phyloP scores from a whole-genome alignment of 352 stramenopile genomes.

The Globisporangium rhizosaccharum region DNA sequence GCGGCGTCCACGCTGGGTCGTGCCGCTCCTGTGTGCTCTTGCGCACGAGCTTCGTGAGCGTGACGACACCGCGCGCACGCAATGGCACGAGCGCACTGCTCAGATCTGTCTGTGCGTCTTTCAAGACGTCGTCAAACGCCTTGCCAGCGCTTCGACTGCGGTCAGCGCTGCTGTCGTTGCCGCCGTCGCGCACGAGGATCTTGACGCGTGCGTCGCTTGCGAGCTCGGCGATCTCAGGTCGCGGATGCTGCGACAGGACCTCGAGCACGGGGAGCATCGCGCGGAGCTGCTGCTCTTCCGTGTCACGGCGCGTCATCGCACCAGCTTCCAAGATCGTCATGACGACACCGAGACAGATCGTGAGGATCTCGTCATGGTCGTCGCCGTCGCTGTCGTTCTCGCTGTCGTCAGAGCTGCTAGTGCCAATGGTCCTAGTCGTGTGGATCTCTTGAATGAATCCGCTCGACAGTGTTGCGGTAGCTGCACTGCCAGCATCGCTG shows the following conservation, averaged over 20 bases:
- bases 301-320: conserved; percentile 28
- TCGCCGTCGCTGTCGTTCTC: conserved; percentile 32
- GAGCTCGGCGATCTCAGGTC: conserved; percentile 66
- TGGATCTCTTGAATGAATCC: conserved; percentile 9
- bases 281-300: conserved; percentile 53
- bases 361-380: conserved; percentile 64
- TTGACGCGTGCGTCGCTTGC: conserved; percentile 53
- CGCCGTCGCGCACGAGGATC: conserved; percentile 48
- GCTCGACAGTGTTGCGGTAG: neutral
- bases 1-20: conserved; percentile 39
- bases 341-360: conserved; percentile 69
- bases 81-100: conserved; percentile 60
- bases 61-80: conserved; percentile 66
- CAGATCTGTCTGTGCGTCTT: conserved; percentile 50
- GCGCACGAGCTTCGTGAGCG: conserved; percentile 72
- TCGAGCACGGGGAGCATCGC: conserved; percentile 64
- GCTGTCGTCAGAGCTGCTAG: neutral
- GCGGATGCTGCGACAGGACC: conserved; percentile 39
- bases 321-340: conserved; percentile 79
- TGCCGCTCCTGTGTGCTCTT: conserved; percentile 35
- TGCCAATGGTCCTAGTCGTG: neutral
- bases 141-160: conserved; percentile 2
- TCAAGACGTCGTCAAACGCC: conserved; percentile 53
- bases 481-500: neutral
- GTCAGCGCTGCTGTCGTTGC: conserved; percentile 1